Evolutionary conservation across 768 basidiomycete species (phyloP).

Genomic region (Suillus clintonianus): DNA sequence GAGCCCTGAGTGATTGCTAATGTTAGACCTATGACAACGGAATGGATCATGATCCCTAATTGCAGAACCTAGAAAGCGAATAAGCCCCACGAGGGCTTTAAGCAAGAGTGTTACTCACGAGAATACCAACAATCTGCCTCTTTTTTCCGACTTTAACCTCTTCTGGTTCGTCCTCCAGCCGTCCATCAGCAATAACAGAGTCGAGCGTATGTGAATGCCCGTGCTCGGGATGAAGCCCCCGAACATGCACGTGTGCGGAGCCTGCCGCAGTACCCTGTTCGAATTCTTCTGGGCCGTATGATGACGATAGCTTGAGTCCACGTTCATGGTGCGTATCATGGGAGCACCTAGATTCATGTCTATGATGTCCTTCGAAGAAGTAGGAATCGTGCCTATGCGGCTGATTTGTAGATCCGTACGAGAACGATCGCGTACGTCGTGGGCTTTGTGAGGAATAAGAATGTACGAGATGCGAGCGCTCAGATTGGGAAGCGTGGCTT

Average conservation of each 20-base stretch:
- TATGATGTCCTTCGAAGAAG: constrained; percentile 38
- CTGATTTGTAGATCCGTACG: constrained; percentile 21
- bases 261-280: background rate
- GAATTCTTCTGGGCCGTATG: constrained; percentile 22
- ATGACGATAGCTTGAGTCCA: constrained; percentile 14
- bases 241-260: constrained; percentile 6
- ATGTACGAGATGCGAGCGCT: constrained; percentile 20
- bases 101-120: constrained; percentile 41
- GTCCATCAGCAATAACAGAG: background rate
- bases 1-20: constrained; percentile 66
- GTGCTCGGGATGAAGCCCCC: background rate
- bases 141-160: constrained; percentile 47
- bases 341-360: constrained; percentile 29
- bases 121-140: constrained; percentile 72
- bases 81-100: background rate
- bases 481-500: constrained; percentile 3
- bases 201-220: constrained; percentile 13
- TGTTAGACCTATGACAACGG: constrained; percentile 78
- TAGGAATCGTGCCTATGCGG: constrained; percentile 6
- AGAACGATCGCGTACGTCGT: constrained; percentile 1
- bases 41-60: constrained; percentile 84
- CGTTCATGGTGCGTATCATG: constrained; percentile 34
- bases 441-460: constrained; percentile 2
- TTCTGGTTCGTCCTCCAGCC: constrained; percentile 14
- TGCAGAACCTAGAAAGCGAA: constrained; percentile 63